Evolutionary conservation across 805 yeast genomes (phyloP), one percentile per base, ranked within the genome.

Genomic region (Ogataea nitratoaversa): DNA sequence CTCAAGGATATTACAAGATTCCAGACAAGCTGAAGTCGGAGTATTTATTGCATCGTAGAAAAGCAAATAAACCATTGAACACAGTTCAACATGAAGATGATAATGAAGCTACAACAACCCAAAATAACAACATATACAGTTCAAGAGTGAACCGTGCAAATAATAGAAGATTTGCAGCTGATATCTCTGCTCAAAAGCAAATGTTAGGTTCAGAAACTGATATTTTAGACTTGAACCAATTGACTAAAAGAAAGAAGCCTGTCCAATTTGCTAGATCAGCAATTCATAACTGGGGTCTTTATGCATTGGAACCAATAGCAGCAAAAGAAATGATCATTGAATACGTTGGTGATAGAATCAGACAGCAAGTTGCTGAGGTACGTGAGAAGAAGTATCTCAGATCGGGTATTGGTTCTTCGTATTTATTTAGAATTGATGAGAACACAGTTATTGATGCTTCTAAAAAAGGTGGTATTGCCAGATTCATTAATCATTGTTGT

Each of bases 261-360:
- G 97, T 91, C 8, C 83, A 93, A n/a, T 90, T 90, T 70, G 97
- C 97, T 0, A 72, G 98, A 39, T 89, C 97, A 2, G 95, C 97
- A 0, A 93, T 93, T 55, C 99, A 93, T 61, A 88, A 91, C 56
- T 93, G 99, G 99, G 99, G 99, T 0, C 66, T 93, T 30, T 93
- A 89, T 63, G 99, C 99, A 0, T 67, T 86, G 54, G 98, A 93
- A 55, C 95, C 95, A 2, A 93, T 93, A 56, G 85, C 88, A n/a
- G 95, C 93, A 1, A 84, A 81, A 50, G 99, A 93, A 62, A 91
- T 93, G 96, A 89, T 93, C 55, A 91, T 93, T 43, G 99, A 93
- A 62, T 93, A 93, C 54, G 97, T 93, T 4, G 99, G 99, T 22
- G 98, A 93, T 52, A 74, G 95, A 40, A 80, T 93, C 22, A 71